A percentile compares a stretch with the other conserved stretches of the same genome.
Conservation (phyloP, 331 rosid genomes). For the Pyrus hybrid region DNA sequence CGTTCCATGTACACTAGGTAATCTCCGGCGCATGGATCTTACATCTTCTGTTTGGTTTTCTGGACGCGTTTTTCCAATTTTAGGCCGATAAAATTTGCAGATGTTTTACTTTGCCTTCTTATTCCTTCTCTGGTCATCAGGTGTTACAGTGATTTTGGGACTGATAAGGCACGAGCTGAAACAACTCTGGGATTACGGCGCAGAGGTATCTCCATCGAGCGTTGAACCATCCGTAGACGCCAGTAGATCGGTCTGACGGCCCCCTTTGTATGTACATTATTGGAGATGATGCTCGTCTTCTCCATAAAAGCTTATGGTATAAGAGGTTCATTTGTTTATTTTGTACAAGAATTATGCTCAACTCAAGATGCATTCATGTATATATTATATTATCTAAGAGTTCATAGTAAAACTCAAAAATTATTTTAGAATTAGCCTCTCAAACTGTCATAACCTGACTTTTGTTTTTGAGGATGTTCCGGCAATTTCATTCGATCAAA, state of each 20-base stretch:
- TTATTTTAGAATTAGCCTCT: no score
- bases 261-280: neutral
- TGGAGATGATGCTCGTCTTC: neutral
- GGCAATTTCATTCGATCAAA: no score
- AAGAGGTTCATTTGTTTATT: neutral
- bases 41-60: neutral
- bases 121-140: conserved; percentile 30
- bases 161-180: conserved; percentile 59
- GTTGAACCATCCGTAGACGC: conserved; percentile 22
- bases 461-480: no score
- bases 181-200: conserved; percentile 55
- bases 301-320: neutral
- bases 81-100: neutral
- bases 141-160: conserved; percentile 48
- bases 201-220: conserved; percentile 16
- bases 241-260: neutral
- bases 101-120: neutral
- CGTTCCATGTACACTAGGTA: conserved; percentile 97
- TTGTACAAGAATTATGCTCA: neutral
- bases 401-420: neutral
- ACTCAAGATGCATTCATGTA: neutral
- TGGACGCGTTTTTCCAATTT: neutral
- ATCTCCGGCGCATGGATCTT: neutral
- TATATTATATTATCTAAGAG: neutral
- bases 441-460: no score